These are phyloP conservation scores for Niebla homalea DNA, from an alignment of 495 filamentous ascomycete genomes.

Conservation along the genomic window DNA sequence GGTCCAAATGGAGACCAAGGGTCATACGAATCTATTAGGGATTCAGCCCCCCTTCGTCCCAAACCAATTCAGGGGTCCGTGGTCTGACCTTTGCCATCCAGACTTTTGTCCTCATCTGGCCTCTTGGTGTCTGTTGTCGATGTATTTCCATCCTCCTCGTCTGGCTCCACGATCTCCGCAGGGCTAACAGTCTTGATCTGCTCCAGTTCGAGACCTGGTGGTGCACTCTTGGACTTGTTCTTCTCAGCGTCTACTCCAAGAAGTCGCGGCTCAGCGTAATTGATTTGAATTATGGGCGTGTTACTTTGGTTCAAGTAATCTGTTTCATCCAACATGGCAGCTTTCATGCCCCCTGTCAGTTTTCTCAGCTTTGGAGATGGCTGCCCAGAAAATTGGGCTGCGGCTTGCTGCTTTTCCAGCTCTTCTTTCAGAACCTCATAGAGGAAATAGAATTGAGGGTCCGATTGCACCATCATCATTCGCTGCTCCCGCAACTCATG, in stretches of 20 bases:
- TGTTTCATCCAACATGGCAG: constrained; percentile 1
- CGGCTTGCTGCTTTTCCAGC: constrained; percentile 24
- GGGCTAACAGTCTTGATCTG: neutral
- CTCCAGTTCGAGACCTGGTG: neutral
- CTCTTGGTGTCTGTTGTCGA: neutral
- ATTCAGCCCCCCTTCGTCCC: neutral
- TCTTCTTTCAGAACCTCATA: constrained; percentile 74
- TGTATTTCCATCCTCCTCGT: neutral
- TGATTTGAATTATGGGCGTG: neutral
- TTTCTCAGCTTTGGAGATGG: constrained; percentile 10
- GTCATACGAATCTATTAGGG: neutral
- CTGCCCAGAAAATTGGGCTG: constrained; percentile 2
- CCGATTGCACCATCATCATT: constrained; percentile 91
- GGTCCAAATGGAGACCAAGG: neutral
- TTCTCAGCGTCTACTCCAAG: neutral
- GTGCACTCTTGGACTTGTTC: neutral
- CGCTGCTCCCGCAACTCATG: constrained; percentile 75
- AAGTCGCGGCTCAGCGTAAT: neutral
- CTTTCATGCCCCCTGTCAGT: constrained; percentile 8
- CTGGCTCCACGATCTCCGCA: neutral
- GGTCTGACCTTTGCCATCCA: neutral
- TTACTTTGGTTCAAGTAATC: constrained; percentile 1
- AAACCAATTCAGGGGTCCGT: neutral
- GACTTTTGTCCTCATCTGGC: neutral
- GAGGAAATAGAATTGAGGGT: constrained; percentile 74